A percentile compares a stretch with the other conserved stretches of the same genome.
Conservation (phyloP, 352 stramenopile species). For the Globisporangium radiosum region DNA sequence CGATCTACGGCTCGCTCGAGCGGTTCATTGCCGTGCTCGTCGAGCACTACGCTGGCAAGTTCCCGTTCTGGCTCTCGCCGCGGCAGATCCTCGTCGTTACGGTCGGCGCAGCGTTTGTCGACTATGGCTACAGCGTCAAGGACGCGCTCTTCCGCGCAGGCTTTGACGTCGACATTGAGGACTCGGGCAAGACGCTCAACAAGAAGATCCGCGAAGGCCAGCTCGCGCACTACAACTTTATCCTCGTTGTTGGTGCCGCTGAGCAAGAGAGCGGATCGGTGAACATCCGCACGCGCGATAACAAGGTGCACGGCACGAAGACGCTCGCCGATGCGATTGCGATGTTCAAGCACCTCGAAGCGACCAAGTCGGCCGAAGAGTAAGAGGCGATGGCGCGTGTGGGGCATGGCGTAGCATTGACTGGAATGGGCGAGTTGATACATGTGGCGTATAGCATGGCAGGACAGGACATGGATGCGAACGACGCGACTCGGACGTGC, state of each 20-base stretch:
- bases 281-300: slow-evolving; percentile 79
- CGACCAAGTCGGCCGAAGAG: slow-evolving; percentile 59
- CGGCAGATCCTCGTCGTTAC: slow-evolving; percentile 70
- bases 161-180: slow-evolving; percentile 74
- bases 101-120: slow-evolving; percentile 90
- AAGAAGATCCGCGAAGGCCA: slow-evolving; percentile 76
- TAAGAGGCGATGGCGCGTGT: slow-evolving; percentile 17
- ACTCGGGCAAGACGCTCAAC: slow-evolving; percentile 77
- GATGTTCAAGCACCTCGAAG: slow-evolving; percentile 86
- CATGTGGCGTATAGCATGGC: too few relatives aligned
- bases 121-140: slow-evolving; percentile 93
- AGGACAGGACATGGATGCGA: too few relatives aligned
- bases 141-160: slow-evolving; percentile 88
- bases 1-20: slow-evolving; percentile 96
- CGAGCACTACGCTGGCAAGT: slow-evolving; percentile 94
- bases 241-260: slow-evolving; percentile 74
- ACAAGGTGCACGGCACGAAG: slow-evolving; percentile 67
- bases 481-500: too few relatives aligned
- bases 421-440: not conserved
- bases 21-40: slow-evolving; percentile 98
- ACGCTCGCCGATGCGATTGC: slow-evolving; percentile 89
- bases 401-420: too few relatives aligned
- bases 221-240: slow-evolving; percentile 80
- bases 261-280: slow-evolving; percentile 46
- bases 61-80: slow-evolving; percentile 92